A percentile compares a stretch with the other conserved stretches of the same genome.
Evolutionary conservation across 306 rosid genomes (phyloP).

Genomic region (Styphnolobium japonicum): DNA sequence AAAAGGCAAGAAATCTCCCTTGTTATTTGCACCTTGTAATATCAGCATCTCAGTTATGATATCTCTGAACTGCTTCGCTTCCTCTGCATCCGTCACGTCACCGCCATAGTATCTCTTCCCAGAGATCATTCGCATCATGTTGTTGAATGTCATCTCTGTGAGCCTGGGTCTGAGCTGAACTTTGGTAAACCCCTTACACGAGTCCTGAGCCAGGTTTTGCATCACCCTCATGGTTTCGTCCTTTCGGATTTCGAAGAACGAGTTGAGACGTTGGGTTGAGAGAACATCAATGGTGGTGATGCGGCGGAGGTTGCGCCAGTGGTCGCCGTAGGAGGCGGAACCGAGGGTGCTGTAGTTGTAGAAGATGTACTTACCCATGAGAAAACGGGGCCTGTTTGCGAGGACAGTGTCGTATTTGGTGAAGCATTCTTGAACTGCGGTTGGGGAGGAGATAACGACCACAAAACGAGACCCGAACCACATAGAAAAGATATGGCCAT

Average conservation of each 20-base stretch:
- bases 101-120: conserved; percentile 30
- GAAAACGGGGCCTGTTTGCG: conserved; percentile 39
- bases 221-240: conserved; percentile 34
- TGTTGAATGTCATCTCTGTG: conserved; percentile 38
- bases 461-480: conserved; percentile 23
- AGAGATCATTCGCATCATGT: conserved; percentile 35
- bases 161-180: conserved; percentile 35
- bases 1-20: conserved; percentile 37
- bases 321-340: conserved; percentile 40
- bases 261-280: conserved; percentile 27
- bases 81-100: conserved; percentile 19
- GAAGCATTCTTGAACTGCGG: conserved; percentile 44
- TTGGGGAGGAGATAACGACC: conserved; percentile 36
- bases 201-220: not conserved
- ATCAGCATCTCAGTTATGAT: not conserved
- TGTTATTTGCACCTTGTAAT: conserved; percentile 16
- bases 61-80: conserved; percentile 28
- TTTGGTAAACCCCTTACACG: conserved; percentile 7
- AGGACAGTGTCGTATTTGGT: conserved; percentile 44
- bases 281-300: conserved; percentile 42
- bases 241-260: conserved; percentile 21
- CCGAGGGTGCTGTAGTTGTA: conserved; percentile 43
- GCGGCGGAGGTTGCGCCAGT: conserved; percentile 68
- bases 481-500: conserved; percentile 29
- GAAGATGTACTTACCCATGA: conserved; percentile 36